phyloP scores from a whole-genome alignment of 371 early-diverging fungal species.

The Rhizopus sp. region DNA sequence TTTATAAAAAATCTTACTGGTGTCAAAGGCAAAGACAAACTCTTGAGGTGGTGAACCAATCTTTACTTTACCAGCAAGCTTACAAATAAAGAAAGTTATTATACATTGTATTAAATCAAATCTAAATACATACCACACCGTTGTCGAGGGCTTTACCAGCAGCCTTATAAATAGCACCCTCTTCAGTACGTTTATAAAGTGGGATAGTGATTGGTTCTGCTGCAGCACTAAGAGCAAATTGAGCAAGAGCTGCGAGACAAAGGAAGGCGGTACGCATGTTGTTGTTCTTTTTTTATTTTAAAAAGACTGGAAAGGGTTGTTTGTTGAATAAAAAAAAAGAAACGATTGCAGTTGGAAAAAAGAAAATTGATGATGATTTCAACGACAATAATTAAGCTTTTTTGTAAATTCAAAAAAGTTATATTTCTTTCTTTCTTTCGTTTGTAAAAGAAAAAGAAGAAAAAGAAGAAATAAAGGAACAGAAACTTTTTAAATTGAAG shows the following conservation, averaged over 20 bases:
- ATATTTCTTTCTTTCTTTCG: conserved; percentile 2
- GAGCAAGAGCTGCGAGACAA: conserved; percentile 46
- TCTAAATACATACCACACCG: conserved; percentile 39
- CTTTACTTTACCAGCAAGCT: conserved; percentile 51
- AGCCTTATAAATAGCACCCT: conserved; percentile 38
- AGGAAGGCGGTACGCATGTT: conserved; percentile 43
- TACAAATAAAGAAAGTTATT: conserved; percentile 2
- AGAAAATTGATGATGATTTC: too few relatives aligned
- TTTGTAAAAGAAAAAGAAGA: conserved; percentile 10
- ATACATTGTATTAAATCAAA: not conserved
- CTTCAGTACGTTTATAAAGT: conserved; percentile 38
- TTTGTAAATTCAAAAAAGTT: too few relatives aligned
- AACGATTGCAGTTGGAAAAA: not conserved
- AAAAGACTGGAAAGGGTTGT: conserved; percentile 29
- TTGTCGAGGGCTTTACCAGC: conserved; percentile 44
- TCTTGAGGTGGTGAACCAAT: conserved; percentile 51
- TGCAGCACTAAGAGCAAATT: conserved; percentile 36
- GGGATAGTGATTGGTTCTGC: conserved; percentile 44
- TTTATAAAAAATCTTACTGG: conserved; percentile 29
- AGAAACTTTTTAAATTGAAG: conserved; percentile 13
- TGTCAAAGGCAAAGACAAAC: conserved; percentile 52
- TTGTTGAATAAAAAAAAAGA: conserved; percentile 4
- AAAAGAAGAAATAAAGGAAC: conserved; percentile 18
- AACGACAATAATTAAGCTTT: too few relatives aligned
- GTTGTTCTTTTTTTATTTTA: not conserved